Evolutionary conservation across 1,284 basidiomycete species (phyloP).

Genomic region (Ganoderma boninense): DNA sequence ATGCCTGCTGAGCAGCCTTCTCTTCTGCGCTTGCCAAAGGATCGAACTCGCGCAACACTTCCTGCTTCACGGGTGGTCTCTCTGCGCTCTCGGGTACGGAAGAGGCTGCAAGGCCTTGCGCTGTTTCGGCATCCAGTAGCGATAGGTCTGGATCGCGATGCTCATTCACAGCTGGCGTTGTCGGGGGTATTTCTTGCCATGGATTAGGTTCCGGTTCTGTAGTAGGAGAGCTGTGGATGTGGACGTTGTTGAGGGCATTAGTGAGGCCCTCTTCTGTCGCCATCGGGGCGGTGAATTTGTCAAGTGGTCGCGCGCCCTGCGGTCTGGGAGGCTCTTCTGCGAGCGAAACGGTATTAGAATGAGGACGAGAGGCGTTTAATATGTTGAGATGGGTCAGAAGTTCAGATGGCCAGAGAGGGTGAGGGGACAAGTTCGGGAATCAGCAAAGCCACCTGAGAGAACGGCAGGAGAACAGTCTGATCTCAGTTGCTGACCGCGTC

Average conservation of each 20-base stretch:
- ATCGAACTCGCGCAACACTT: conserved; percentile 70
- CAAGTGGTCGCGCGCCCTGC: background rate
- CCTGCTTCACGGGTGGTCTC: conserved; percentile 35
- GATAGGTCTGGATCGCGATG: conserved; percentile 48
- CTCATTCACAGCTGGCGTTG: background rate
- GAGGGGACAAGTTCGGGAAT: background rate
- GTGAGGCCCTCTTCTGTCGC: background rate
- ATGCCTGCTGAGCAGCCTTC: conserved; percentile 64
- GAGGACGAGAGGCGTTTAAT: background rate
- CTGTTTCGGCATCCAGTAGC: conserved; percentile 47
- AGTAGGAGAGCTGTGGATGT: background rate
- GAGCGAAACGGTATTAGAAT: background rate
- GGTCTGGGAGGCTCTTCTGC: background rate
- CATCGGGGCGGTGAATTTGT: background rate
- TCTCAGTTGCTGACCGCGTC: background rate
- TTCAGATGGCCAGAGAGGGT: background rate
- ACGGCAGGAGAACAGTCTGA: no score
- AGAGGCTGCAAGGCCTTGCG: conserved; percentile 42
- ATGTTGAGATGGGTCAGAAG: background rate
- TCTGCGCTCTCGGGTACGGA: conserved; percentile 26
- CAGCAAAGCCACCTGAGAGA: background rate
- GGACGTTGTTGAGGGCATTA: background rate
- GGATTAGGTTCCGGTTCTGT: conserved; percentile 36
- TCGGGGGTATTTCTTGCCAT: conserved; percentile 35
- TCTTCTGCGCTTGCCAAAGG: conserved; percentile 66